A percentile compares a stretch with the other conserved stretches of the same genome.
phyloP scores from a whole-genome alignment of 148 eudicot species.

The Rhododendron mucronatum region DNA sequence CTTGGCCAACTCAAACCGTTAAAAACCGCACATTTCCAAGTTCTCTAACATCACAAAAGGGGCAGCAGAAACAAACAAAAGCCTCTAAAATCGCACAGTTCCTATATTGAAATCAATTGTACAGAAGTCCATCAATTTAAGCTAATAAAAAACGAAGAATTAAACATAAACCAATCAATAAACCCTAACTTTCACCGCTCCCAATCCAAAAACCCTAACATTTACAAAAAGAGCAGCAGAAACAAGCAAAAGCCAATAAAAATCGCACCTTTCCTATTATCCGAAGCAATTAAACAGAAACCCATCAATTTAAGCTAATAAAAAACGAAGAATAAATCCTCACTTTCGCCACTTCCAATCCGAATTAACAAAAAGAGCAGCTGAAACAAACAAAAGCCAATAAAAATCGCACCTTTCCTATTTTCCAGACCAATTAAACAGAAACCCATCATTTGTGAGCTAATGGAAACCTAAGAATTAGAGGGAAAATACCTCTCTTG shows the following conservation, averaged over 20 bases:
- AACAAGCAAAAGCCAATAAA: background rate
- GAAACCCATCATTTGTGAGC: background rate
- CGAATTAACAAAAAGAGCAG: background rate
- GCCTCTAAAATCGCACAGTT: background rate
- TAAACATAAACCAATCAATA: no score
- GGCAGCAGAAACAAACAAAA: background rate
- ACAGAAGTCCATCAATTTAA: background rate
- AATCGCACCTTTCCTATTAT: background rate
- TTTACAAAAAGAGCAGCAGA: background rate
- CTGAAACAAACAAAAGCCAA: no score
- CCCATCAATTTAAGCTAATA: no score
- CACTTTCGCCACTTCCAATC: background rate
- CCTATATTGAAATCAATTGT: background rate
- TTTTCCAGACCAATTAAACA: no score
- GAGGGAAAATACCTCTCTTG: slow-evolving; percentile 29
- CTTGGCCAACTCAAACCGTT: no score
- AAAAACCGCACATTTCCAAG: background rate
- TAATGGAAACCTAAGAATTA: background rate
- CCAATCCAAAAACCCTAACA: background rate
- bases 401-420: no score
- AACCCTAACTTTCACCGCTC: background rate
- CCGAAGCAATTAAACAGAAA: slow-evolving; percentile 2
- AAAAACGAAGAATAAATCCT: no score
- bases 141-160: background rate
- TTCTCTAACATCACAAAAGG: background rate